These are phyloP conservation scores for Amylocystis lapponica DNA, from an alignment of 768 basidiomycete genomes.

Conservation along the genomic window DNA sequence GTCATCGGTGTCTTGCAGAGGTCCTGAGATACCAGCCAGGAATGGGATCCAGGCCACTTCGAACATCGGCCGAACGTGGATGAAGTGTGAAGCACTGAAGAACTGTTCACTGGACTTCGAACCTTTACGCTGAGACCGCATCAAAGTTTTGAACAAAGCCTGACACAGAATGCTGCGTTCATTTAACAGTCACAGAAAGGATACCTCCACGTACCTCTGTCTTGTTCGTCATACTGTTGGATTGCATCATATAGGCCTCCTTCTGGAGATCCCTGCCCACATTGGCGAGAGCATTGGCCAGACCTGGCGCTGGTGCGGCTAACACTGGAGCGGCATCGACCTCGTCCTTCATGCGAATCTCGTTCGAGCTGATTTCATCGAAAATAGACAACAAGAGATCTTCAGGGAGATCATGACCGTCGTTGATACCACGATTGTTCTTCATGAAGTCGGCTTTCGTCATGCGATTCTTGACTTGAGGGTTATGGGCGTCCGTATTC, in stretches of 20 bases:
- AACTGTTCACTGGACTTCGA: constrained; percentile 79
- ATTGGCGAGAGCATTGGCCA: constrained; percentile 77
- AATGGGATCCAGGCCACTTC: constrained; percentile 99
- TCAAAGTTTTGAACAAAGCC: constrained; percentile 91
- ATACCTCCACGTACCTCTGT: constrained; percentile 62
- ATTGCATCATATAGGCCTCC: constrained; percentile 93
- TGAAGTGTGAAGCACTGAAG: constrained; percentile 93
- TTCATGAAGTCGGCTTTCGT: constrained; percentile 85
- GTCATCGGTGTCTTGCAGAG: constrained; percentile 93
- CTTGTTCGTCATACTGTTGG: constrained; percentile 93
- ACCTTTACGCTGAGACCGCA: constrained; percentile 85
- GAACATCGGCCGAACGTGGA: constrained; percentile 98
- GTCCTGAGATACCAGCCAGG: constrained; percentile 90
- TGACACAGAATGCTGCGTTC: constrained; percentile 30
- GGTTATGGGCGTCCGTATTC: constrained; percentile 96
- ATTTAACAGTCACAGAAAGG: not conserved
- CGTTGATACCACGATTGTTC: constrained; percentile 97
- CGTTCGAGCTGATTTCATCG: constrained; percentile 87
- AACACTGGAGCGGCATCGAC: constrained; percentile 54
- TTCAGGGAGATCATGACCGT: constrained; percentile 82
- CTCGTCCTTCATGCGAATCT: constrained; percentile 99
- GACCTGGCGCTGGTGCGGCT: constrained; percentile 51
- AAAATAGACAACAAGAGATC: constrained; percentile 74
- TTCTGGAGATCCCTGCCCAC: constrained; percentile 93
- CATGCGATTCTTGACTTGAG: constrained; percentile 93